Evolutionary conservation across 208 protist species (phyloP), one percentile per base, ranked within the genome.

Genomic region (Leishmania arabica): DNA sequence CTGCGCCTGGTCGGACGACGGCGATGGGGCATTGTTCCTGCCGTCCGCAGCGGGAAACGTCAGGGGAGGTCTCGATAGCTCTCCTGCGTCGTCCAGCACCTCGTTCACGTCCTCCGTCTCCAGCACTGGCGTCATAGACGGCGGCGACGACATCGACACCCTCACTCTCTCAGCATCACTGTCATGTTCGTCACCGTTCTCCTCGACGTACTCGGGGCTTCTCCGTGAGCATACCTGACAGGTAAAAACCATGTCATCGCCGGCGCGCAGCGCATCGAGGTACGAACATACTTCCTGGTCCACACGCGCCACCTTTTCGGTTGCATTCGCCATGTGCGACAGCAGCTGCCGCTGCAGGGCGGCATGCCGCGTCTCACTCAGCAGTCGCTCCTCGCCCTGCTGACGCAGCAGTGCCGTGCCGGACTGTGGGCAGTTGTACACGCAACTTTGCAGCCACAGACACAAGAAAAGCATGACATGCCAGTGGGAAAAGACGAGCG

Each of bases 391-490:
- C 7, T 83, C 58, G 51, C 76, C 77, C 70, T 85, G 82, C 51
- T 84, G 79, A 19, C 77, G 79, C 51, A 82, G 82, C 73, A 90
- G 68, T n/a, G 78, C 62, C 34, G 69, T 49, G 1, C 78, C 73
- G 53, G 34, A 90, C 75, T 82, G 80, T 13, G 84, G 83, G 66
- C 84, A 79, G 65, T 79, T 83, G 72, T 85, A 85, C 45, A 84
- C 56, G 62, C 84, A 77, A n/a, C 62, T 77, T 78, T 90, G 84
- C 65, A 88, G 21, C 81, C 79, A 84, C 1, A 88, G 60, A 3
- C 70, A 42, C 53, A 84, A 78, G 64, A 90, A 75, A 19, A 88
- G 72, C 37, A 68, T 64, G 7, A 80, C 82, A 47, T 84, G 78
- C 56, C 75, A 56, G 3, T 17, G 24, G 1, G 80, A 77, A 56